Base-by-base conservation (phyloP, 495 filamentous ascomycete species). In the Aeminium ludgeri region DNA sequence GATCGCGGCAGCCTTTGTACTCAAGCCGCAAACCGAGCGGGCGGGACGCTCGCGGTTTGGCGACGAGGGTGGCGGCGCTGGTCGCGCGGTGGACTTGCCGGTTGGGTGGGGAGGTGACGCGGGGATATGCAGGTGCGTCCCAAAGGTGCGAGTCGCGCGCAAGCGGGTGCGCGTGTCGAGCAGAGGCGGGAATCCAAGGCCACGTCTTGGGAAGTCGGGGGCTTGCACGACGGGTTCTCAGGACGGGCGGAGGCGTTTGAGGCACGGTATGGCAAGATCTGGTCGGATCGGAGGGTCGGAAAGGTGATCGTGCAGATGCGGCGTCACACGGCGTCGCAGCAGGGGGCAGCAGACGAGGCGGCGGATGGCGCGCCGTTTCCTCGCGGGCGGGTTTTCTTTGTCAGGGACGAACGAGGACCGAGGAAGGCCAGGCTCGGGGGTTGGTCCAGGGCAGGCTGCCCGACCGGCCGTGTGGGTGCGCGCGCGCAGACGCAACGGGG, bases 1-100 rank as follows among this genome's bases (percentile, higher is more conserved):
- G 48, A 20, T 51, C 18, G 28, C 28, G 38, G 44, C 18, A 46
- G 38, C 12, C 44, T 51, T 51, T 51, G 48, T 51, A 51, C 48
- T 44, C 43, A 46, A 51, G 48, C 43, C 48, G 36, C 23, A 31
- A 11, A 38, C 48, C 48, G 44, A 43, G 40, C 3, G n/a, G 20
- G 30, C 43, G 48, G 48, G 17, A 38, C 13, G 39, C 10, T 17
- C 36, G 28, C 29, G 25, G 20, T 30, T 28, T 34, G 28, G 40
- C n/a, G 12, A 25, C 10, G 31, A 38, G 2, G 30, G 18, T 4
- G 18, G 36, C 15, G 36, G 27, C 36, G 38, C 8, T 2, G 2
- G 20, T 16, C 30, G 35, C 17, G 15, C 12, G 12, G 37, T 13
- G 34, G 15, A 27, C 11, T 17, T 33, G 44, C 35, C 43, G 15